These are phyloP conservation scores for Stephanodiscus minutulus DNA, from an alignment of 108 stramenopile genomes.

Conservation along the genomic window DNA sequence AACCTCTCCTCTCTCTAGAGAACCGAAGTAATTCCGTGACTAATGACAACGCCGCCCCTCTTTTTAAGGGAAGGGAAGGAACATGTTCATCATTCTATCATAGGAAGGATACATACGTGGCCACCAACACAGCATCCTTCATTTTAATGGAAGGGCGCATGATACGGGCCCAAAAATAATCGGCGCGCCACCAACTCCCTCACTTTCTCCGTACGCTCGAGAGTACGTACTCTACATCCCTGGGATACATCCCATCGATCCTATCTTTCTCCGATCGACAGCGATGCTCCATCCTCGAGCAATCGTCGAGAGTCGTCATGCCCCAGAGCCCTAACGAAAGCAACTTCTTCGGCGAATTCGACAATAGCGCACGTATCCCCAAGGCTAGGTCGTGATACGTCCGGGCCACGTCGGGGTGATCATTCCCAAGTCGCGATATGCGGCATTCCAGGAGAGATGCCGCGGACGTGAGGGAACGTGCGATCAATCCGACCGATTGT, in stretches of 20 bases:
- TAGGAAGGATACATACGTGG: no score
- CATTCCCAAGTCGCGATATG: slow-evolving; percentile 21
- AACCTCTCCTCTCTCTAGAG: background rate
- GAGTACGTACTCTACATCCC: slow-evolving; percentile 47
- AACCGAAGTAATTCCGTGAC: background rate
- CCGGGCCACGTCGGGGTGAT: slow-evolving; percentile 47
- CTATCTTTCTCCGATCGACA: slow-evolving; percentile 61
- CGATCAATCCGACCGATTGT: slow-evolving; percentile 44
- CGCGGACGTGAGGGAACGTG: slow-evolving; percentile 52
- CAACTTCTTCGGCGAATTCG: slow-evolving; percentile 56
- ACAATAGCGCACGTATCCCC: slow-evolving; percentile 62
- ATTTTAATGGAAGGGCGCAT: no score
- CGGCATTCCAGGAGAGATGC: slow-evolving; percentile 33
- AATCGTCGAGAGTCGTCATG: slow-evolving; percentile 49
- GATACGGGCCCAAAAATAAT: no score
- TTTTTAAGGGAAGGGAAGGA: no score
- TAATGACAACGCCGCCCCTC: background rate
- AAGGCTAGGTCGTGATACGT: slow-evolving; percentile 45
- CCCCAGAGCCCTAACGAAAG: slow-evolving; percentile 38
- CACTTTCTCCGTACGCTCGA: slow-evolving; percentile 4
- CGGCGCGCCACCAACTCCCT: no score
- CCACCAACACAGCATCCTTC: no score
- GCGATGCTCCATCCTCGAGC: slow-evolving; percentile 56
- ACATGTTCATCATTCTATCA: no score
- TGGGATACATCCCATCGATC: slow-evolving; percentile 70